phyloP scores from a whole-genome alignment of 108 stramenopile species.

The Cyclotella kingstonii region DNA sequence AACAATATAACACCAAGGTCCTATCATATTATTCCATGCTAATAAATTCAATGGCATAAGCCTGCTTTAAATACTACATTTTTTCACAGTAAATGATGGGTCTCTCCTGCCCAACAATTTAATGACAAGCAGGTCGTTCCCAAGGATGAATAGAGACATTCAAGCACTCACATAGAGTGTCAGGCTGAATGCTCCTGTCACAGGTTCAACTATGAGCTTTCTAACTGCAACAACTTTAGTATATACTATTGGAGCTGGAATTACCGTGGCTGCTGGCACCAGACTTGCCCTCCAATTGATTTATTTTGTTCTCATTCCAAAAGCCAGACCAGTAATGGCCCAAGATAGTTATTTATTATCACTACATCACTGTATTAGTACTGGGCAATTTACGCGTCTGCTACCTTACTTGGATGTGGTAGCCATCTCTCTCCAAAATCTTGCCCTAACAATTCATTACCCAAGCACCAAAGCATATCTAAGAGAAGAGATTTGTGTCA shows the following conservation, averaged over 20 bases:
- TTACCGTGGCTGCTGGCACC: too few species aligned
- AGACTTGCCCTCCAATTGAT: constrained; percentile 98
- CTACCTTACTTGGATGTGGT: constrained; percentile 98
- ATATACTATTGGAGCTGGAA: too few species aligned
- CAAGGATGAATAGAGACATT: constrained; percentile 73
- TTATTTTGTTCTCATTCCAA: constrained; percentile 98
- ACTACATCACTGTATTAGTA: constrained; percentile 97
- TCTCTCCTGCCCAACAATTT: constrained; percentile 86
- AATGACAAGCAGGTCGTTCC: constrained; percentile 86
- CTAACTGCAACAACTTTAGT: too few species aligned
- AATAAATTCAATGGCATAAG: constrained; percentile 96
- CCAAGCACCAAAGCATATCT: too few species aligned
- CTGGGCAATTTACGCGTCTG: constrained; percentile 98
- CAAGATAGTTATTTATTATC: constrained; percentile 97
- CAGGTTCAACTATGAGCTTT: too few species aligned
- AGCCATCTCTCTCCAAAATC: constrained; percentile 98
- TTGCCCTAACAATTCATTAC: constrained; percentile 96
- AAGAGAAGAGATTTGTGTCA: too few species aligned
- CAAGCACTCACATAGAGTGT: constrained; percentile 47
- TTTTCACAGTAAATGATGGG: constrained; percentile 96
- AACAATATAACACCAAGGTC: constrained; percentile 97
- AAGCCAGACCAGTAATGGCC: constrained; percentile 91
- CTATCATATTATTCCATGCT: constrained; percentile 96
- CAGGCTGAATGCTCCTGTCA: constrained; percentile 45
- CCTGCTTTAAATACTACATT: constrained; percentile 99